Percentiles rank a stretch among this genome's conserved stretches.
Conservation (phyloP, 345 rosid genomes). For the Pugionium cornutum region DNA sequence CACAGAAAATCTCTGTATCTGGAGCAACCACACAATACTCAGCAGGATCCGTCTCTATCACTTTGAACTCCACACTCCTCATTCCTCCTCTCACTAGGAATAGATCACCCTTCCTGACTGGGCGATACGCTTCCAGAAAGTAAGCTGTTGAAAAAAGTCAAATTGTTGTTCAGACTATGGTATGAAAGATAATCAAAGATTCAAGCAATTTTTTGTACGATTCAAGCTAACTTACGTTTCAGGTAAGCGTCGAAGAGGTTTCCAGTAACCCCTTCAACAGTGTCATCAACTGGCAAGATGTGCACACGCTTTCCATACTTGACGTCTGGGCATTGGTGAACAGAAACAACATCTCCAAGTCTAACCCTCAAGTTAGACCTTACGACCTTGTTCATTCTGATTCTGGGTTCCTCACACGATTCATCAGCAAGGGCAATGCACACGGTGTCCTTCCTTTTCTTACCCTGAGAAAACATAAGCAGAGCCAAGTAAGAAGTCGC, state of each 20-base stretch:
- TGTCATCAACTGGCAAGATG: constrained; percentile 87
- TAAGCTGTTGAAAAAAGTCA: constrained; percentile 59
- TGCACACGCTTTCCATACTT: constrained; percentile 94
- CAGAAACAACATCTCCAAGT: constrained; percentile 85
- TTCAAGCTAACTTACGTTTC: constrained; percentile 64
- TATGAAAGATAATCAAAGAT: too few species aligned
- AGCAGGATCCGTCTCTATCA: constrained; percentile 82
- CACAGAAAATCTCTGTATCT: constrained; percentile 95
- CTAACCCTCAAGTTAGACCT: constrained; percentile 90
- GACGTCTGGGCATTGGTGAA: constrained; percentile 90
- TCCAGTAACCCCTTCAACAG: constrained; percentile 89
- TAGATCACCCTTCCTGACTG: constrained; percentile 92
- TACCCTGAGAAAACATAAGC: constrained; percentile 52
- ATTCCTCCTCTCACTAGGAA: constrained; percentile 97
- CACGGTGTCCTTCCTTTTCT: constrained; percentile 79
- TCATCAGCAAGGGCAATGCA: constrained; percentile 90
- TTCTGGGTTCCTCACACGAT: constrained; percentile 78
- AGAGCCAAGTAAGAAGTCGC: not conserved
- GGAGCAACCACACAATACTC: constrained; percentile 97
- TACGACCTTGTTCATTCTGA: constrained; percentile 87
- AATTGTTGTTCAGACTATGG: constrained; percentile 24
- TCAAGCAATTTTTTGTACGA: not conserved
- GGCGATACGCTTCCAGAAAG: constrained; percentile 93
- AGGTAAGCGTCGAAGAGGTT: constrained; percentile 92
- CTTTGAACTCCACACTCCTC: constrained; percentile 94